phyloP scores from a whole-genome alignment of 768 basidiomycete species.

The Lentinula boryana region DNA sequence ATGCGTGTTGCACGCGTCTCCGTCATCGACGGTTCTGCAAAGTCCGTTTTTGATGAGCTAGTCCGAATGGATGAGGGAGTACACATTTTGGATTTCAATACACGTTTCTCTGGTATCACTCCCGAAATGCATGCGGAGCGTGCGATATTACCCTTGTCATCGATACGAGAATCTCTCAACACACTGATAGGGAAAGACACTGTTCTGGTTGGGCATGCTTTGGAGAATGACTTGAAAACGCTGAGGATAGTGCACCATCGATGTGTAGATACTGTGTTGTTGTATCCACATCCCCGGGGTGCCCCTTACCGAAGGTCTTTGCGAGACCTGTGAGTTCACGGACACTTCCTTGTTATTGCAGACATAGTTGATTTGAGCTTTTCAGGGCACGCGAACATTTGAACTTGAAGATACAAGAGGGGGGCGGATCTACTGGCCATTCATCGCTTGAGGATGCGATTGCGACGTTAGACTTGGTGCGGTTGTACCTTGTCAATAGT shows the following conservation, averaged over 20 bases:
- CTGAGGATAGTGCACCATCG: conserved; percentile 80
- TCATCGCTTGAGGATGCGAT: conserved; percentile 87
- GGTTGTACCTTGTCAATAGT: conserved; percentile 72
- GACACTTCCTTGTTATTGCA: background rate
- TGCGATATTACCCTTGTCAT: conserved; percentile 62
- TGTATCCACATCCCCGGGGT: conserved; percentile 76
- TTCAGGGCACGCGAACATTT: conserved; percentile 77
- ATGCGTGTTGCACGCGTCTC: conserved; percentile 89
- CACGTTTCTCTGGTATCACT: conserved; percentile 83
- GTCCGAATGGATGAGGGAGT: conserved; percentile 79
- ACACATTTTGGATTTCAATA: conserved; percentile 85
- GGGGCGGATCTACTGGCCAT: conserved; percentile 72
- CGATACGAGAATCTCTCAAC: conserved; percentile 65
- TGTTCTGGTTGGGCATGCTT: conserved; percentile 82
- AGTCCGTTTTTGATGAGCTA: conserved; percentile 74
- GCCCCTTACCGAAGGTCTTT: conserved; percentile 79
- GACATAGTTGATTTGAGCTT: background rate
- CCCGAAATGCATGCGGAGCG: conserved; percentile 41
- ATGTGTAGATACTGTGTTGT: conserved; percentile 80
- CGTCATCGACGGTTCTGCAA: conserved; percentile 72
- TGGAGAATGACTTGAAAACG: conserved; percentile 93
- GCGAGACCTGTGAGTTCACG: conserved; percentile 61
- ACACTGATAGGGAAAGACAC: conserved; percentile 72
- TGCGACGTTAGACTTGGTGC: conserved; percentile 83
- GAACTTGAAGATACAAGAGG: conserved; percentile 75